These are phyloP conservation scores for Termitomyces sp. DNA, from an alignment of 768 basidiomycete species.

Conservation along the genomic window DNA sequence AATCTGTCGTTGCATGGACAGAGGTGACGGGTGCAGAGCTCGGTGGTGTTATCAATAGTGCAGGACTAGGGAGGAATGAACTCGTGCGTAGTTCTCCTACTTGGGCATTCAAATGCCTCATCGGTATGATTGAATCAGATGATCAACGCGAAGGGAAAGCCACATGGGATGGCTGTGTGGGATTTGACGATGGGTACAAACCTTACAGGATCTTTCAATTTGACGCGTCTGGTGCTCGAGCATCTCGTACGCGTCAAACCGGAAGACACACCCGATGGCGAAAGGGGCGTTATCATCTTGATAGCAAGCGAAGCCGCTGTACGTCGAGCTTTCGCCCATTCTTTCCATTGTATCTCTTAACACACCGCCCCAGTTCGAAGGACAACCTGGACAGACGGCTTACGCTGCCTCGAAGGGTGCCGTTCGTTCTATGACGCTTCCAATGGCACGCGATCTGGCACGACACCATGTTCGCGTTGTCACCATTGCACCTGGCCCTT, in stretches of 20 bases:
- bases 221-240: constrained; percentile 46
- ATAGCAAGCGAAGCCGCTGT: constrained; percentile 52
- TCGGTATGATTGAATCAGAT: constrained; percentile 24
- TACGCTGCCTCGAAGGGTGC: constrained; percentile 57
- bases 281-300: constrained; percentile 53
- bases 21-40: constrained; percentile 34
- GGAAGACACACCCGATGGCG: constrained; percentile 42
- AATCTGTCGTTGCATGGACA: constrained; percentile 33
- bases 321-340: constrained; percentile 13
- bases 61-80: constrained; percentile 34
- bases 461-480: constrained; percentile 49
- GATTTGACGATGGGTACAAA: constrained; percentile 47
- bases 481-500: constrained; percentile 51
- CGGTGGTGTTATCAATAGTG: constrained; percentile 58
- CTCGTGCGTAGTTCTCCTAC: background rate
- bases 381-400: constrained; percentile 51
- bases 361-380: constrained; percentile 36
- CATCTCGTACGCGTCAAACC: constrained; percentile 42
- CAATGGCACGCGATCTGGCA: constrained; percentile 55
- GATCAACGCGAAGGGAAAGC: constrained; percentile 37
- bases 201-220: constrained; percentile 52
- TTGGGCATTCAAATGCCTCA: background rate
- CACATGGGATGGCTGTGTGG: constrained; percentile 48
- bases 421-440: constrained; percentile 50
- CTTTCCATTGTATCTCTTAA: background rate